Base-by-base conservation (phyloP, 345 rosid genomes). In the Sisymbrium irio region DNA sequence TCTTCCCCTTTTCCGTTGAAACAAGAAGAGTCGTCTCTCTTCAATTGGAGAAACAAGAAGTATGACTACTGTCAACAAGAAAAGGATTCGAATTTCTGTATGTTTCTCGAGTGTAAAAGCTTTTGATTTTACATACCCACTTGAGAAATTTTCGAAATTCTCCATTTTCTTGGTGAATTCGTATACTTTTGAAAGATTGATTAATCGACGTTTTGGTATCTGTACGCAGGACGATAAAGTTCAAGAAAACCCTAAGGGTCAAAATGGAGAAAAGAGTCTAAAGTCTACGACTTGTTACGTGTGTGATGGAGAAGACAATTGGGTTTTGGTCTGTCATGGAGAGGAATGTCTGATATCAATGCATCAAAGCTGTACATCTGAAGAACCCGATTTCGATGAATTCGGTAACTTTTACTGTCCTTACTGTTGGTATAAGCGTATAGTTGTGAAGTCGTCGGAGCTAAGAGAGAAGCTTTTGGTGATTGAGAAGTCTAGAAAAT, bases 381-480 rank as follows among this genome's bases (percentile, higher is more conserved):
- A 40, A 46, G 64, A 75, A 40, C 81, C 81, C 14, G 65, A 73
- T 17, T 80, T 81, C 37, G 87, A 89, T 72, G 80, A 78, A 3
- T 59, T 44, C 14, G 97, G 89, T 0, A 81, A 72, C 3, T 91
- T 87, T 76, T 82, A 76, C 19, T 87, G 97, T 55, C 87, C 91
- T 20, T 87, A 82, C 28, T 89, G 97, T 76, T 80, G 84, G 81
- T 83, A 85, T 78, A 89, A 83, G 69, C 72, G 75, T 65, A 47
- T 68, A 22, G 28, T 68, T 35, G 30, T 44, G 1, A 81, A 70
- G 82, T 53, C 64, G 7, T 4, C 32, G 53, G 77, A 71, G 42
- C 54, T 78, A 79, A 55, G 61, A 40, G 60, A 60, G 46, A 81
- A 81, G 81, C 84, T 74, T 68, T 61, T 70, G 78, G 54, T 59